Base-by-base conservation (phyloP, 257 asterid genomes). In the Cruciata laevipes region DNA sequence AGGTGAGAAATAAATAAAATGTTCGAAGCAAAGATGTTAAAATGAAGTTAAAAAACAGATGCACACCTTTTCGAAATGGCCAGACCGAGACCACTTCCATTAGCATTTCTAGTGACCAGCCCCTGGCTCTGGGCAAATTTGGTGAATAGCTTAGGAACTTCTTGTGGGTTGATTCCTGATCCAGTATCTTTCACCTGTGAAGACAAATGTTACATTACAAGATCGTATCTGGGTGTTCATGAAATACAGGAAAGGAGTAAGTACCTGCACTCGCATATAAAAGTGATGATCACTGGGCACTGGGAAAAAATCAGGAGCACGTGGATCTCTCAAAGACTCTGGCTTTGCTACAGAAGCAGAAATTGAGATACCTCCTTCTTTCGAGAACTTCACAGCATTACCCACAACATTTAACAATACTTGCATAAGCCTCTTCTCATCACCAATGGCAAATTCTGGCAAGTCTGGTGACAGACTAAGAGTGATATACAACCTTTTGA, bases 61-160 rank as follows among this genome's bases (percentile, higher is more conserved):
- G 64, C 25, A 55, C 81, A 90, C 99, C 99, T 86, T 79, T 83
- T 94, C 77, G 87, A 85, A 74, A 94, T 90, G 20, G 99, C 99
- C 66, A 94, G 89, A 74, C 99, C 99, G 68, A 94, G 99, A 33
- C 99, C 99, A 76, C 91, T 82, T 61, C 97, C 99, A 65, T 87
- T 79, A 63, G 94, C 72, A 78, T 84, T 88, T 76, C 85, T 88
- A 71, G 89, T 21, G 56, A 83, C 86, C 56, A 75, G 79, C 44
- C 95, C 82, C 78, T 87, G 97, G 64, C 79, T 81, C 80, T 94
- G 95, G 13, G 91, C 95, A 76, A 90, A 94, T 79, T 88, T 94
- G 74, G 82, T 88, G 77, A 94, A 94, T 66, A 94, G 55, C 79
- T 86, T 88, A 3, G 99, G 95, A 68, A 90, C 81, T 57, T 94